Conservation (phyloP, 176 grass and related monocot genomes). For the Dendrocalamus sinicus region DNA sequence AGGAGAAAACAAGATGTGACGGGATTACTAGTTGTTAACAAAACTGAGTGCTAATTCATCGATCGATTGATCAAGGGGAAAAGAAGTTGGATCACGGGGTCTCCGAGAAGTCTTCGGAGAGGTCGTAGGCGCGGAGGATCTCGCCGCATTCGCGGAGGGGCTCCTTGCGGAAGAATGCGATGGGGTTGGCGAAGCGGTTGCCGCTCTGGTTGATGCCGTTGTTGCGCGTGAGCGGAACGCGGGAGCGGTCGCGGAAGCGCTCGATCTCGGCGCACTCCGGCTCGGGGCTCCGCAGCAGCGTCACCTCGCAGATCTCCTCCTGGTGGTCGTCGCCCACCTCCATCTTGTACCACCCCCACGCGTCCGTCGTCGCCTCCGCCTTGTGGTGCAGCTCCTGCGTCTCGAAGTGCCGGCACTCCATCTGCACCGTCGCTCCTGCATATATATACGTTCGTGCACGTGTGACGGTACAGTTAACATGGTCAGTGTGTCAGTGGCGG, state of each 20-base stretch:
- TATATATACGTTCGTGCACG: neutral
- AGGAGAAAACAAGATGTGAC: neutral
- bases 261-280: constrained; percentile 50
- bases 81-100: neutral
- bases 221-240: constrained; percentile 49
- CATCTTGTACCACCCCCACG: constrained; percentile 47
- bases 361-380: constrained; percentile 42
- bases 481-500: no score
- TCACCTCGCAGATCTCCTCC: constrained; percentile 71
- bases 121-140: constrained; percentile 19
- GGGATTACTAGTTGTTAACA: neutral
- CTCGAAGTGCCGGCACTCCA: constrained; percentile 63
- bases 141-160: constrained; percentile 20
- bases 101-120: constrained; percentile 9
- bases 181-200: constrained; percentile 37
- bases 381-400: constrained; percentile 27
- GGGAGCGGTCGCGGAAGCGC: constrained; percentile 24
- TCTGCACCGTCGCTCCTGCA: constrained; percentile 51
- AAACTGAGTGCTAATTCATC: neutral
- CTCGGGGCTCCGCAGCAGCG: constrained; percentile 47
- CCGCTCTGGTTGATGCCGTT: constrained; percentile 39
- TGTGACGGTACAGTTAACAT: no score
- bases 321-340: constrained; percentile 46
- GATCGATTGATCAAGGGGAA: neutral
- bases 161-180: constrained; percentile 39